Evolutionary conservation across 306 rosid species (phyloP).

Genomic region (Begonia masoniana): DNA sequence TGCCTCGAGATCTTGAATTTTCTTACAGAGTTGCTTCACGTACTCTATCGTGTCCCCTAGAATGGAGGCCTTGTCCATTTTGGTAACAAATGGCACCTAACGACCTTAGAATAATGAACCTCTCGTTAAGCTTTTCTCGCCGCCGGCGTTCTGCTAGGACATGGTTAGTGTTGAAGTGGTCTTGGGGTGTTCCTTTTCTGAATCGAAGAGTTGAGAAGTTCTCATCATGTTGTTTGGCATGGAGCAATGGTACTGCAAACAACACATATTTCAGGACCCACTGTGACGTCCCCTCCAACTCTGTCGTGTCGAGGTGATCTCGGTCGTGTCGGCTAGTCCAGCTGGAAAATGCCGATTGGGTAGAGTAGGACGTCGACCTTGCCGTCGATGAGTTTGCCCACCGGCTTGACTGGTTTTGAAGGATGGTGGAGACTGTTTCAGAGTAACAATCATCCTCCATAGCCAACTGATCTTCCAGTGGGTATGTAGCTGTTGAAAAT

Average conservation of each 20-base stretch:
- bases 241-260: constrained; percentile 60
- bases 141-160: constrained; percentile 78
- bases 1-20: constrained; percentile 66
- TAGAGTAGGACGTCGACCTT: constrained; percentile 20
- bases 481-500: background rate
- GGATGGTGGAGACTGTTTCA: constrained; percentile 58
- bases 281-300: constrained; percentile 30
- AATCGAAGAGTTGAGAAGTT: constrained; percentile 26
- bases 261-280: constrained; percentile 65
- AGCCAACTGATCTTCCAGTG: constrained; percentile 31
- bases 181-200: constrained; percentile 54
- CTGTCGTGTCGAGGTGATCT: constrained; percentile 18
- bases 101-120: constrained; percentile 68
- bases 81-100: constrained; percentile 80
- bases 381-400: constrained; percentile 30
- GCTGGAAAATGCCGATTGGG: constrained; percentile 52
- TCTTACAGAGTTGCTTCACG: constrained; percentile 54
- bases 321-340: constrained; percentile 18
- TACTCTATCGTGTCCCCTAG: constrained; percentile 92
- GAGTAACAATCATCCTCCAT: constrained; percentile 78
- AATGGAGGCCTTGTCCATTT: constrained; percentile 92
- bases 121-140: constrained; percentile 71
- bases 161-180: constrained; percentile 72
- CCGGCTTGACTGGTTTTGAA: constrained; percentile 32
- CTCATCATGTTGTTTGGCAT: constrained; percentile 42